A percentile compares a stretch with the other conserved stretches of the same genome.
Conservation (phyloP, 495 filamentous ascomycete genomes). For the Trichoderma orchidacearum region DNA sequence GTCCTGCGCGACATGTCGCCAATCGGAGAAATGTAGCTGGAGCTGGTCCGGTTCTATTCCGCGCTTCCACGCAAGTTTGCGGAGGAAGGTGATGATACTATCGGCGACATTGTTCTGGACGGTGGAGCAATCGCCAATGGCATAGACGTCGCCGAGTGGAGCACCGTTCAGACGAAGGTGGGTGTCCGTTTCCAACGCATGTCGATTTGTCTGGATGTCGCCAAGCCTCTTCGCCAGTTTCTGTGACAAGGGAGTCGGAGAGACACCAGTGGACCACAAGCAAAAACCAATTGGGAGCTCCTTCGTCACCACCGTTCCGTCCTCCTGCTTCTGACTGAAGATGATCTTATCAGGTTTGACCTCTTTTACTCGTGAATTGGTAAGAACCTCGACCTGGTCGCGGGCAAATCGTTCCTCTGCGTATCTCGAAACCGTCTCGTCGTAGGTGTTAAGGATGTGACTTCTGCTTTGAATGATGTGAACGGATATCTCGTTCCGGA, state of each 20-base stretch:
- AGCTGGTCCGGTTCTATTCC: constrained; percentile 77
- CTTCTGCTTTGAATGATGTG: constrained; percentile 88
- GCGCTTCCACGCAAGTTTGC: constrained; percentile 81
- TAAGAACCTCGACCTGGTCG: constrained; percentile 80
- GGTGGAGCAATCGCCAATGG: constrained; percentile 91
- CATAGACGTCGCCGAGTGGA: constrained; percentile 90
- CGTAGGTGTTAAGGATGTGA: constrained; percentile 97
- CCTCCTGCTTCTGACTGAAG: constrained; percentile 65
- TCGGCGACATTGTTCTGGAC: constrained; percentile 92
- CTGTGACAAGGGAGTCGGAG: constrained; percentile 70
- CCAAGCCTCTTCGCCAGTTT: constrained; percentile 59
- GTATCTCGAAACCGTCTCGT: constrained; percentile 83
- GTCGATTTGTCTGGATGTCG: constrained; percentile 64
- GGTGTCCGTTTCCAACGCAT: constrained; percentile 89
- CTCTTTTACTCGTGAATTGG: constrained; percentile 83
- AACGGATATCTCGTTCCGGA: constrained; percentile 93
- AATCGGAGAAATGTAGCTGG: constrained; percentile 73
- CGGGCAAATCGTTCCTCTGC: constrained; percentile 85
- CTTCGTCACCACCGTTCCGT: constrained; percentile 66
- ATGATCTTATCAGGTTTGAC: constrained; percentile 72
- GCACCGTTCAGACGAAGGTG: constrained; percentile 87
- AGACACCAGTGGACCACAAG: constrained; percentile 95
- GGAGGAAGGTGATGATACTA: constrained; percentile 77
- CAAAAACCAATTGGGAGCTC: constrained; percentile 95
- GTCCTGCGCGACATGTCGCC: constrained; percentile 66